Evolutionary conservation across 768 basidiomycete genomes (phyloP), one percentile per base, ranked within the genome.

Genomic region (Tephrocybe sp.): DNA sequence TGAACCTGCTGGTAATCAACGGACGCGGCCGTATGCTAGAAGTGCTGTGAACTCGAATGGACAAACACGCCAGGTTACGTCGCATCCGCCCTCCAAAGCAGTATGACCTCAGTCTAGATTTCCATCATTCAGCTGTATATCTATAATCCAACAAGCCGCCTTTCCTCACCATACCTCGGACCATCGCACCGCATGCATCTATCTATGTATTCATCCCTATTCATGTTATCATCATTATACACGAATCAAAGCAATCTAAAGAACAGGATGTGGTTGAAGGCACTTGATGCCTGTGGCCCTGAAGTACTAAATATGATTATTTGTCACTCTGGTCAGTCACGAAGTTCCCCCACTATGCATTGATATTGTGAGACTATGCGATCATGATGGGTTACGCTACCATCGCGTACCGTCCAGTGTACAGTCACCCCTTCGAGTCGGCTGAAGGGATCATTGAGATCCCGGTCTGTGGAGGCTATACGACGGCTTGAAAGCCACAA

Each of bases 141-240:
- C 39, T 53, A 52, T 45, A 33, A n/a, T 33, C 23, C 16, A n/a
- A 23, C 17, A 20, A 54, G 33, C 36, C 31, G 1, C 33, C 23
- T 9, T 26, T 11, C 39, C 17, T 10, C 35, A 44, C 11, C 43
- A 55, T 47, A 51, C 41, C 49, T 33, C 3, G 22, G 19, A 12
- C 22, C 34, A 8, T 38, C 34, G 30, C 35, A 48, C 33, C 42
- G 11, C 35, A 16, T 17, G 32, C 23, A 32, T 32, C 41, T 39
- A 50, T 50, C 44, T 42, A 19, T 52, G 32, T 52, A 55, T 50
- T 26, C 40, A 55, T n/a, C 17, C 33, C 17, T 48, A 39, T 35
- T 33, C 16, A 19, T 43, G 40, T 38, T 32, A 30, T 34, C 39
- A 19, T 26, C 39, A 43, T 32, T 16, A 31, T 30, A 30, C 26